Evolutionary conservation across 768 basidiomycete genomes (phyloP).

Genomic region (Amylocystis lapponica): DNA sequence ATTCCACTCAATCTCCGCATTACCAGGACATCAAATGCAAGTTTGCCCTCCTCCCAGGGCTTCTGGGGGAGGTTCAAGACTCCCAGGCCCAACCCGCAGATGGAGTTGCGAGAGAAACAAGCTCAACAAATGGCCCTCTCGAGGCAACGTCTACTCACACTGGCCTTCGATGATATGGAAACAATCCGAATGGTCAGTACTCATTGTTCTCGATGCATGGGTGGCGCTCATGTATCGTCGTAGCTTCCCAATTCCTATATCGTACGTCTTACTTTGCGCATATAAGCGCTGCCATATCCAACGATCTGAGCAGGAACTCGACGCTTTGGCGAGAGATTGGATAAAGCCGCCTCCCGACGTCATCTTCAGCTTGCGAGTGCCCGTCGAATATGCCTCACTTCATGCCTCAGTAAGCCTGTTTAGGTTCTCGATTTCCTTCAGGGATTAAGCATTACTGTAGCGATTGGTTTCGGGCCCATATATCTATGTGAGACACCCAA

Average conservation of each 20-base stretch:
- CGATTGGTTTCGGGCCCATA: constrained; percentile 77
- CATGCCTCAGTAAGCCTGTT: constrained; percentile 65
- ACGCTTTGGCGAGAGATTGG: constrained; percentile 78
- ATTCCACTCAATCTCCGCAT: constrained; percentile 21
- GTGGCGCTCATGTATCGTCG: constrained; percentile 4
- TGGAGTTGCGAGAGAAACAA: constrained; percentile 47
- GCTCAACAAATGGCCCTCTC: constrained; percentile 59
- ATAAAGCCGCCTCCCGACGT: constrained; percentile 80
- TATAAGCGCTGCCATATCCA: background rate
- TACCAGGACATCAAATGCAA: constrained; percentile 58
- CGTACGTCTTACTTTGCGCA: constrained; percentile 35
- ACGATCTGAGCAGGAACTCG: constrained; percentile 56
- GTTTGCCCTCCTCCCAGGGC: constrained; percentile 39
- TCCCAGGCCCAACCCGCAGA: constrained; percentile 54
- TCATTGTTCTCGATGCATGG: background rate
- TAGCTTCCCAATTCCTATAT: constrained; percentile 66
- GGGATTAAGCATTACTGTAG: too few species aligned
- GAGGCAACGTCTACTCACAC: constrained; percentile 71
- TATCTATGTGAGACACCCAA: constrained; percentile 57
- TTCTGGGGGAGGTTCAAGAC: constrained; percentile 63
- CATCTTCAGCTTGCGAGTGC: constrained; percentile 69
- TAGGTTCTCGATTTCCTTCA: constrained; percentile 6
- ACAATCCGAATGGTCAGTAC: constrained; percentile 64
- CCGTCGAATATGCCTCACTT: constrained; percentile 82
- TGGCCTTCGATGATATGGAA: constrained; percentile 82